Conservation (phyloP, 768 basidiomycete genomes). For the Tulasnella sp. region DNA sequence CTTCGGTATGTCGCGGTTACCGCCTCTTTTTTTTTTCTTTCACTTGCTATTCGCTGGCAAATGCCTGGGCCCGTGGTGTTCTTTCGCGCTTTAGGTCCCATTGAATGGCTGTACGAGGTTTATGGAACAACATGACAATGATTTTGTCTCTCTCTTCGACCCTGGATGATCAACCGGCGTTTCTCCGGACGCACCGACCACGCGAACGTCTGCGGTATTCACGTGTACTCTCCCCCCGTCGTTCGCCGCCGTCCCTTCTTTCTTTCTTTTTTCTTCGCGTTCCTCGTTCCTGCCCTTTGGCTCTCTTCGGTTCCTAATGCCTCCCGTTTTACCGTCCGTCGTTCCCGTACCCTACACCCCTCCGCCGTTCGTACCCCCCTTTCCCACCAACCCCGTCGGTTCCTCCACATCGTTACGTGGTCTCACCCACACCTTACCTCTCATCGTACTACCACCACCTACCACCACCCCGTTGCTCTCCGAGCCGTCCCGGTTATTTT, state of each 20-base stretch:
- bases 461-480: not conserved
- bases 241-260: not conserved
- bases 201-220: not conserved
- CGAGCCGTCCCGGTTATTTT: not conserved
- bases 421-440: not conserved
- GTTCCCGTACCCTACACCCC: not conserved
- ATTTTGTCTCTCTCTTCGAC: not conserved
- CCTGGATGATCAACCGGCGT: not conserved
- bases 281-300: not conserved
- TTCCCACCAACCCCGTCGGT: not conserved
- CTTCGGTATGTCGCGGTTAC: too few species aligned
- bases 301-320: not conserved
- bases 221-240: not conserved
- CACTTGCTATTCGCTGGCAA: not conserved
- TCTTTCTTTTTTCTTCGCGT: not conserved
- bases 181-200: not conserved
- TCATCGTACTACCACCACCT: not conserved
- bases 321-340: not conserved
- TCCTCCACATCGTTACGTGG: slow-evolving; percentile 1
- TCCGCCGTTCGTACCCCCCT: not conserved
- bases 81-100: not conserved
- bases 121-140: not conserved
- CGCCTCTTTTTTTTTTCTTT: too few species aligned
- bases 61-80: not conserved
- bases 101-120: not conserved